Base-by-base conservation (phyloP, 352 stramenopile species). In the Thalassiosira oceanica region DNA sequence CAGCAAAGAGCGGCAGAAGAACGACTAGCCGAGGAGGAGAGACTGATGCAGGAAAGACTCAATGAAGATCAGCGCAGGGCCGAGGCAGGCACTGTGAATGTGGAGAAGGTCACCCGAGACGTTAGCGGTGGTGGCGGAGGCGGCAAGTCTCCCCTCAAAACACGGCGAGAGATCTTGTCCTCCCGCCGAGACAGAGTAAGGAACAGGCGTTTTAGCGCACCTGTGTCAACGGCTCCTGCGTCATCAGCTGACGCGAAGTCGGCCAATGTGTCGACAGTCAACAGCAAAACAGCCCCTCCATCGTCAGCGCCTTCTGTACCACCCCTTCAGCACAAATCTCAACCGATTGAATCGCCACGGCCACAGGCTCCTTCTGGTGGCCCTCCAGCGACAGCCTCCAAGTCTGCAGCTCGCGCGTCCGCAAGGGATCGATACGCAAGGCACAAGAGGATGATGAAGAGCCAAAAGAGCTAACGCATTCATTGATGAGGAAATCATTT, bases 341-440 rank as follows among this genome's bases (percentile, higher is more conserved):
- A n/a, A n/a, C n/a, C n/a, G n/a, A n/a, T n/a, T n/a, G n/a, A n/a
- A n/a, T n/a, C n/a, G n/a, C n/a, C n/a, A n/a, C n/a, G n/a, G n/a
- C n/a, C n/a, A n/a, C n/a, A n/a, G n/a, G n/a, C n/a, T n/a, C n/a
- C n/a, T n/a, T n/a, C n/a, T n/a, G n/a, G n/a, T n/a, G n/a, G n/a
- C n/a, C n/a, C n/a, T n/a, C n/a, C 44, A 6, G 7, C 44, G 10
- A 29, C 44, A 52, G 8, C 20, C 18, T 13, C 31, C 31, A 37
- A 37, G 31, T 7, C 31, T 37, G 20, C 24, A 26, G 20, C 65
- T 1, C 48, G 52, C 39, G 51, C 65, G 8, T 15, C 58, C 21
- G 65, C 65, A 26, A 57, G 65, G 52, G 65, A 67, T 15, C 61
- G 65, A 55, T 75, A 75, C 48, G 65, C 65, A 16, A 53, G 56